These are phyloP conservation scores for Aspergillus candidus DNA, from an alignment of 2,329 filamentous ascomycete genomes.

Conservation along the genomic window DNA sequence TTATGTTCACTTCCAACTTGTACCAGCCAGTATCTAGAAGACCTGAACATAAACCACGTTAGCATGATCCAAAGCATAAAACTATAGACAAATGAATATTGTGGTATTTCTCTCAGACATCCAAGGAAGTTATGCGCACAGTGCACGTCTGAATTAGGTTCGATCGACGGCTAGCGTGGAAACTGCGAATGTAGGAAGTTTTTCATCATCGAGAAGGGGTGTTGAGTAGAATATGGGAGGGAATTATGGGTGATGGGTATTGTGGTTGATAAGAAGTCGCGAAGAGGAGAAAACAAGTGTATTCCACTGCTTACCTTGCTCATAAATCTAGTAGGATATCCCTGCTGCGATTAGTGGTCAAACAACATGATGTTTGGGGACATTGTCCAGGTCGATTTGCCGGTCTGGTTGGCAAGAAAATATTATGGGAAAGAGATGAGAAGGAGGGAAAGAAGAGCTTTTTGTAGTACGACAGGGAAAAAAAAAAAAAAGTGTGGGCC, in stretches of 20 bases:
- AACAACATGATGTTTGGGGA: constrained; percentile 5
- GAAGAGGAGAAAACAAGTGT: no score
- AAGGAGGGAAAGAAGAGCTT: background rate
- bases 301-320: no score
- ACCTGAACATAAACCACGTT: background rate
- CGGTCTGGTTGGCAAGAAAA: background rate
- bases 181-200: constrained; percentile 14
- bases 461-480: constrained; percentile 2
- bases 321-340: background rate
- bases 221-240: background rate
- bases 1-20: no score
- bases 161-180: constrained; percentile 13
- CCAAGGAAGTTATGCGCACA: constrained; percentile 14
- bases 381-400: no score
- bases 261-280: no score
- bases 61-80: background rate
- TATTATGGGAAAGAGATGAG: background rate
- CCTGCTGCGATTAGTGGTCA: background rate
- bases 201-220: constrained; percentile 5
- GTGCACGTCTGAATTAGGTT: constrained; percentile 10
- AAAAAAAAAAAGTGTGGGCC: constrained; percentile 5
- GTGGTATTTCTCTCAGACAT: constrained; percentile 7
- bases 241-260: no score
- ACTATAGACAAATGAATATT: background rate
- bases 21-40: no score